phyloP scores from a whole-genome alignment of 75 land plant genomes.

The Cupressus sempervirens region DNA sequence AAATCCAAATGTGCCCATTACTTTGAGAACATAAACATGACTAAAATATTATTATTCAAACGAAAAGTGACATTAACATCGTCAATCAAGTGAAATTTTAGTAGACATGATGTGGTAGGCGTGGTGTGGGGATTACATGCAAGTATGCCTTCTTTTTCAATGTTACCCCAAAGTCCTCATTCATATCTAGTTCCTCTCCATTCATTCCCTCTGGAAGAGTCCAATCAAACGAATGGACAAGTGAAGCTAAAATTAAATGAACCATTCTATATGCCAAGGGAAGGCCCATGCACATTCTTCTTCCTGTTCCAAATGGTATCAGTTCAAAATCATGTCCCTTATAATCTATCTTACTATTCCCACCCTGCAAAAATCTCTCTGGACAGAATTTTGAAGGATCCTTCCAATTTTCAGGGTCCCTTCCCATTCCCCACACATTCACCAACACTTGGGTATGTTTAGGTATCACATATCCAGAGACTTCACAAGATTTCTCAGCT shows the following conservation, averaged over 20 bases:
- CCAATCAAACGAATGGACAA: slow-evolving; percentile 1
- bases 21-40: no score
- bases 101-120: neutral
- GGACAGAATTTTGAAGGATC: neutral
- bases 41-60: no score
- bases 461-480: neutral
- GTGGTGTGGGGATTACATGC: neutral
- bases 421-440: slow-evolving; percentile 3
- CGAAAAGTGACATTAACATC: no score
- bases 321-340: neutral
- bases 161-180: neutral
- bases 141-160: neutral
- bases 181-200: neutral
- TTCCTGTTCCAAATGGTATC: neutral
- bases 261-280: neutral
- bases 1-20: no score
- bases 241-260: neutral
- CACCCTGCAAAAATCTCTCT: slow-evolving; percentile 2
- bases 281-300: neutral
- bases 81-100: neutral
- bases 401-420: slow-evolving; percentile 3
- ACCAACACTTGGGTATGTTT: neutral
- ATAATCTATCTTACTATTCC: neutral
- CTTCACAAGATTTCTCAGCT: neutral
- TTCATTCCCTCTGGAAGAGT: neutral